phyloP scores from a whole-genome alignment of 1,284 basidiomycete species.

The Vanrija sp. region DNA sequence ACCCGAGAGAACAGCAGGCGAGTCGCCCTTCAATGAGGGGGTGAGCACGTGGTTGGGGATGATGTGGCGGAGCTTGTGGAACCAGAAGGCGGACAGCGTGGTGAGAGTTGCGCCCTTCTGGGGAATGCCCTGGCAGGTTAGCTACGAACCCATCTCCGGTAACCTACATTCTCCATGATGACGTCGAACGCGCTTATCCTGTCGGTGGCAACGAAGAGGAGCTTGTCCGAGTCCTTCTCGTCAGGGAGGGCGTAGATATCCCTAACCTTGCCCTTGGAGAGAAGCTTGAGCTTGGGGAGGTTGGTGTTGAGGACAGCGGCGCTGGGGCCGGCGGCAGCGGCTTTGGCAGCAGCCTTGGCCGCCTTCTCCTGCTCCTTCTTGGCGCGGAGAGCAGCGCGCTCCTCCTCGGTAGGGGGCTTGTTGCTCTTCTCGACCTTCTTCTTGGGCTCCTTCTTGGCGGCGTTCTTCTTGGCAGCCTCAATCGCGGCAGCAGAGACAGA shows the following conservation, averaged over 20 bases:
- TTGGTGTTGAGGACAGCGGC: slow-evolving; percentile 38
- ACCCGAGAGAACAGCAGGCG: slow-evolving; percentile 10
- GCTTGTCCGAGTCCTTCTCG: slow-evolving; percentile 55
- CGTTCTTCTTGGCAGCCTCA: slow-evolving; percentile 26
- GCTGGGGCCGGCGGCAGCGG: slow-evolving; percentile 17
- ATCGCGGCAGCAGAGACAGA: slow-evolving; percentile 22
- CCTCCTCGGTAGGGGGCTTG: slow-evolving; percentile 45
- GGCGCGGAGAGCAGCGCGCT: slow-evolving; percentile 37
- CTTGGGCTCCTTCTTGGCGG: slow-evolving; percentile 25
- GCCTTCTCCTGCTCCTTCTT: slow-evolving; percentile 45
- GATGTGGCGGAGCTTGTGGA: slow-evolving; percentile 69
- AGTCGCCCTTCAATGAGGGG: slow-evolving; percentile 39
- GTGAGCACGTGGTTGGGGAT: slow-evolving; percentile 86
- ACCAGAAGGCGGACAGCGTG: slow-evolving; percentile 91
- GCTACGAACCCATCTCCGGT: too few species aligned
- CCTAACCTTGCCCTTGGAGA: slow-evolving; percentile 87
- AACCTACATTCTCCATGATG: slow-evolving; percentile 78
- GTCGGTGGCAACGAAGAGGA: slow-evolving; percentile 93
- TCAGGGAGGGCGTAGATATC: slow-evolving; percentile 74
- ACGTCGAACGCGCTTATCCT: slow-evolving; percentile 97
- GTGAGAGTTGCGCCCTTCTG: slow-evolving; percentile 90
- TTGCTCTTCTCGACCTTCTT: slow-evolving; percentile 21
- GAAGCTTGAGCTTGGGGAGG: slow-evolving; percentile 55
- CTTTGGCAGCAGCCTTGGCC: slow-evolving; percentile 38
- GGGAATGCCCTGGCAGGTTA: slow-evolving; percentile 71